A percentile compares a stretch with the other conserved stretches of the same genome.
These are phyloP conservation scores for Penicillium mononematosum DNA, from an alignment of 495 filamentous ascomycete species.

Conservation along the genomic window DNA sequence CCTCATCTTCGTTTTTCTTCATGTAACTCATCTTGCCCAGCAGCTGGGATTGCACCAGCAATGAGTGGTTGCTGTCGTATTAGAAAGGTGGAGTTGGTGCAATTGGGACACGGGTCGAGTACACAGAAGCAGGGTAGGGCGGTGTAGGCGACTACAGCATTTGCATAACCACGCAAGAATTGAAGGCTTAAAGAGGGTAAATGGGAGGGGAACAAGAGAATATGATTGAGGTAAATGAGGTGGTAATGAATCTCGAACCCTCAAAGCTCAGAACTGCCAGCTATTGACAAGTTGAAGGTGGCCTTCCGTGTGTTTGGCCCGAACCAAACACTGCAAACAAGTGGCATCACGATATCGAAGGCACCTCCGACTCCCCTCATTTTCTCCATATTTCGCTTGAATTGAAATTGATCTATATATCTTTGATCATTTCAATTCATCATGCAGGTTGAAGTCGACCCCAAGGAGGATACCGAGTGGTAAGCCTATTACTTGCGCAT, in stretches of 20 bases:
- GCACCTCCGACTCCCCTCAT: constrained; percentile 11
- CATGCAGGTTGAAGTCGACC: constrained; percentile 90
- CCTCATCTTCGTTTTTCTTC: constrained; percentile 98
- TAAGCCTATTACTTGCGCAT: constrained; percentile 37
- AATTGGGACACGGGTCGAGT: constrained; percentile 31
- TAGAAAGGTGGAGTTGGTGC: constrained; percentile 21
- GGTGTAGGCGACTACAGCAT: constrained; percentile 34
- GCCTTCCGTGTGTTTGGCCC: constrained; percentile 48
- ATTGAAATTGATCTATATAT: constrained; percentile 4
- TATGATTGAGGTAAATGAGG: constrained; percentile 14
- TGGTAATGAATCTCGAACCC: constrained; percentile 20
- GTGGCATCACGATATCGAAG: constrained; percentile 33
- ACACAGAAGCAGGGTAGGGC: constrained; percentile 32
- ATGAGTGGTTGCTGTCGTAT: constrained; percentile 27
- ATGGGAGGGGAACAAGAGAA: constrained; percentile 3
- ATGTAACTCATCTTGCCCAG: constrained; percentile 79
- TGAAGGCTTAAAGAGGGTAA: constrained; percentile 7
- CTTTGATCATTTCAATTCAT: constrained; percentile 21
- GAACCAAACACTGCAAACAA: constrained; percentile 48
- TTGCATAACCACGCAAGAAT: constrained; percentile 23
- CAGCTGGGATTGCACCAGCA: constrained; percentile 40
- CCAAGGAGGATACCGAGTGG: constrained; percentile 98
- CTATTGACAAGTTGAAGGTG: constrained; percentile 48
- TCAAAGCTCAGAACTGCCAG: constrained; percentile 28
- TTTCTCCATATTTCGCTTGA: constrained; percentile 7